These are phyloP conservation scores for Volvox reticuliferus DNA, from an alignment of 139 green algal species.

Conservation along the genomic window DNA sequence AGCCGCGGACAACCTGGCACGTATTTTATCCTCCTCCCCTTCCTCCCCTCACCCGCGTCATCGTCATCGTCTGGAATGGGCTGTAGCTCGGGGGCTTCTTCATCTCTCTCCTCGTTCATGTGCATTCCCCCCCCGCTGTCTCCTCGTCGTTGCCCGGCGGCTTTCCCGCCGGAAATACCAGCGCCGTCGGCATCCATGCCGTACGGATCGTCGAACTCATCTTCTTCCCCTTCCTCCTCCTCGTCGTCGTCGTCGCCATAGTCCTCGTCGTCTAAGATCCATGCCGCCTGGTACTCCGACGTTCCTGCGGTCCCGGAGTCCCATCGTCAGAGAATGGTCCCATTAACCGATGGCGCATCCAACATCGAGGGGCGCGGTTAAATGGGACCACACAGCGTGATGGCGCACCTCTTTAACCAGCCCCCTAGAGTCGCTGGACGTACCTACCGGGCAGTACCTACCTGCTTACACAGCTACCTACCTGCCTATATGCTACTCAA, in stretches of 20 bases:
- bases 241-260: slow-evolving; percentile 72
- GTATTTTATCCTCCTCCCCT: too few species aligned
- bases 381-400: too few species aligned
- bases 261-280: slow-evolving; percentile 86
- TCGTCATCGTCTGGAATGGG: slow-evolving; percentile 41
- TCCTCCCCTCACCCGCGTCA: background rate
- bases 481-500: too few species aligned
- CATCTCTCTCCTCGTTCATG: slow-evolving; percentile 5
- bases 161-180: background rate
- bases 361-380: too few species aligned
- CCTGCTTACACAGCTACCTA: too few species aligned
- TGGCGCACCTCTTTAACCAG: too few species aligned
- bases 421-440: too few species aligned
- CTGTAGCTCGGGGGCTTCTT: slow-evolving; percentile 35
- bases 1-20: too few species aligned
- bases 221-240: slow-evolving; percentile 66
- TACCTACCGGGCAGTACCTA: too few species aligned
- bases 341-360: too few species aligned
- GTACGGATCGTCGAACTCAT: slow-evolving; percentile 42
- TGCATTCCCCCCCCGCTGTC: background rate
- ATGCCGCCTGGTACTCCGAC: slow-evolving; percentile 95
- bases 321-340: too few species aligned
- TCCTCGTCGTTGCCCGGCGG: background rate
- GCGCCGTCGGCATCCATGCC: slow-evolving; percentile 62
- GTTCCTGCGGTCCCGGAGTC: slow-evolving; percentile 69